phyloP scores from a whole-genome alignment of 2,329 filamentous ascomycete genomes.

The Neopestalotiopsis rosae region DNA sequence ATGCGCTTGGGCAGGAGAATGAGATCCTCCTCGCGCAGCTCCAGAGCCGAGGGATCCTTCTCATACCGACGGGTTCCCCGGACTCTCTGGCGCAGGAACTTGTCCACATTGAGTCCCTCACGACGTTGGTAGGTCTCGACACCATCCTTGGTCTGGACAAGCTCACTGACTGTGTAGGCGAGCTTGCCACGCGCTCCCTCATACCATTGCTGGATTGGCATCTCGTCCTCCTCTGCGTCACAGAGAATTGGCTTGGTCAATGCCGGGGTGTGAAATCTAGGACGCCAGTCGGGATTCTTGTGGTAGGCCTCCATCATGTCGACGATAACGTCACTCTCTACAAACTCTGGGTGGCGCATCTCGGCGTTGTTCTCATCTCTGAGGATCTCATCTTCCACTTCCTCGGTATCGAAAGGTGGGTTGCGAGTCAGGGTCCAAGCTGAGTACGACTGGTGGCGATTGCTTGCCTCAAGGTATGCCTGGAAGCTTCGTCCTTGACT shows the following conservation, averaged over 20 bases:
- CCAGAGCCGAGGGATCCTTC: constrained; percentile 33
- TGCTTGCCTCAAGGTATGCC: constrained; percentile 33
- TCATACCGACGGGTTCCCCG: constrained; percentile 42
- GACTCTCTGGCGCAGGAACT: constrained; percentile 40
- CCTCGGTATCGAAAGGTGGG: constrained; percentile 33
- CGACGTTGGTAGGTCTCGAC: constrained; percentile 43
- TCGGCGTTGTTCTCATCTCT: constrained; percentile 33
- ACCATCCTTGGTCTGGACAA: constrained; percentile 42
- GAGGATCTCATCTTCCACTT: constrained; percentile 40
- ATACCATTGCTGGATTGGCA: constrained; percentile 45
- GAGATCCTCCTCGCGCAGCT: constrained; percentile 35
- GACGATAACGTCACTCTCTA: constrained; percentile 49
- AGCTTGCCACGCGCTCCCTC: constrained; percentile 34
- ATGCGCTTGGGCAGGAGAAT: constrained; percentile 46
- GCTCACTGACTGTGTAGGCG: constrained; percentile 40
- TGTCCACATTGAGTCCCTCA: constrained; percentile 40
- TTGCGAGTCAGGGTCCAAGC: constrained; percentile 48
- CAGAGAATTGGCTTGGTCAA: constrained; percentile 36
- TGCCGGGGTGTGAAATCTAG: constrained; percentile 35
- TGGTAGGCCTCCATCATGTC: constrained; percentile 47
- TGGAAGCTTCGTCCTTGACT: constrained; percentile 40
- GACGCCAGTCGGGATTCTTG: constrained; percentile 44
- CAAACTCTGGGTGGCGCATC: constrained; percentile 41
- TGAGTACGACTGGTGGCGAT: constrained; percentile 46
- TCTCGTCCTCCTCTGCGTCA: constrained; percentile 39